A percentile compares a stretch with the other conserved stretches of the same genome.
Evolutionary conservation across 1,284 basidiomycete species (phyloP).

Genomic region (Trichosporon inkin): DNA sequence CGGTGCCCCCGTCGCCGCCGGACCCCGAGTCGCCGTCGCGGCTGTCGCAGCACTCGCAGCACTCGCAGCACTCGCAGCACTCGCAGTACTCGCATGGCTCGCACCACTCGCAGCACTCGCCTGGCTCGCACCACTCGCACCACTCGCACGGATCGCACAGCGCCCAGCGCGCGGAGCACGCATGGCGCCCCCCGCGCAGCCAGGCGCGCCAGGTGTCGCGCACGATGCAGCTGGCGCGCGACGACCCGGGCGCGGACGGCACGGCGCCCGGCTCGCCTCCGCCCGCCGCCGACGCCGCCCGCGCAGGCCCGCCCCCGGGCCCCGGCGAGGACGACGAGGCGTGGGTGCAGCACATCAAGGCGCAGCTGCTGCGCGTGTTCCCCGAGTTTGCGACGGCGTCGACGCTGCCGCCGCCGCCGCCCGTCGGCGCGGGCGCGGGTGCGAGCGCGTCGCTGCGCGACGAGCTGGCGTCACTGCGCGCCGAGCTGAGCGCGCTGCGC

Average conservation of each 20-base stretch:
- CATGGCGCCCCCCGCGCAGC: background rate
- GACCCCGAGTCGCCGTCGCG: too few relatives aligned
- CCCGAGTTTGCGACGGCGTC: slow-evolving; percentile 32
- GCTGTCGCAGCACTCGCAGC: too few relatives aligned
- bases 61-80: too few relatives aligned
- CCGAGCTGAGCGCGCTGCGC: slow-evolving; percentile 37
- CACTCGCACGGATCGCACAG: background rate
- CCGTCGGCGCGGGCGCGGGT: slow-evolving; percentile 6
- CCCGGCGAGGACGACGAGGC: slow-evolving; percentile 31
- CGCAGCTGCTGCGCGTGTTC: slow-evolving; percentile 38
- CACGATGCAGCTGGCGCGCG: slow-evolving; percentile 2
- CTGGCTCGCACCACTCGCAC: too few relatives aligned
- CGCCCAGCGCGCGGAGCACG: background rate
- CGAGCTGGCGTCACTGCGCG: slow-evolving; percentile 34
- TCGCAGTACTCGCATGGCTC: too few relatives aligned
- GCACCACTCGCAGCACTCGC: too few relatives aligned
- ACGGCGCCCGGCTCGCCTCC: background rate
- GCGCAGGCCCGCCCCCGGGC: background rate
- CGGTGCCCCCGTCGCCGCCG: too few relatives aligned
- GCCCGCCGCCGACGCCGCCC: background rate
- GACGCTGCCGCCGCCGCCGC: background rate
- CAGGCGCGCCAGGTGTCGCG: background rate
- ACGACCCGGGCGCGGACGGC: background rate
- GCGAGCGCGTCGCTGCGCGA: slow-evolving; percentile 25
- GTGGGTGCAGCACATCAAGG: slow-evolving; percentile 39